Base-by-base conservation (phyloP, 371 early-diverging fungal species). In the Apophysomyces variabilis region DNA sequence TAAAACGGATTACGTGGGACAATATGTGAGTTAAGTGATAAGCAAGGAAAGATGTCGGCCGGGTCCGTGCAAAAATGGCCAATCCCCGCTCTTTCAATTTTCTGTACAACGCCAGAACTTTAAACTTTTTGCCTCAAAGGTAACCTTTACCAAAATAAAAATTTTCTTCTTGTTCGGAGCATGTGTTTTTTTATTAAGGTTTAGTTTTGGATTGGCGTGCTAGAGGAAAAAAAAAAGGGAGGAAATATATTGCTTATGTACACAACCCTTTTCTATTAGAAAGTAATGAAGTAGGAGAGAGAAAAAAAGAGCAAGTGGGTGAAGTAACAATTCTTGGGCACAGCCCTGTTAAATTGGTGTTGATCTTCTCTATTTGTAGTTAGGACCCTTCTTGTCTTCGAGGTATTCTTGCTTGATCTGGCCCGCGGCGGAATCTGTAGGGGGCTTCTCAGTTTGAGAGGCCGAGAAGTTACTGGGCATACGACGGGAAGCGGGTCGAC, bases 381-480 rank as follows among this genome's bases (percentile, higher is more conserved):
- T 80, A 58, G 78, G 78, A 45, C 76, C 76, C 69, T 72, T 74
- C 54, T 72, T 72, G 18, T 68, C 62, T n/a, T 41, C 38, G 14
- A 56, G 63, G 63, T 81, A 81, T 7, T 73, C 67, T 37, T 75
- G 64, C 66, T 76, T 78, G 47, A 81, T 58, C 38, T 81, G 66
- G 61, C 72, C 82, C 54, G 78, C 78, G n/a, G 56, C 76, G 50
- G 82, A 72, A 47, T 75, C 62, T 1, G 61, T 32, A 38, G 71
- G 64, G 45, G 72, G 73, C 39, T 41, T 63, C 43, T 38, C 66
- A 45, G 47, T 62, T 44, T 68, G 61, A 35, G 61, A 44, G 41
- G 66, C 78, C 62, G 82, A 79, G 47, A 74, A 70, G 62, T 78
- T 74, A 58, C 73, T 73, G 37, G 78, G 81, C 66, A 78, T 71